These are phyloP conservation scores for Mycena belliarum DNA, from an alignment of 768 basidiomycete genomes.

Conservation along the genomic window DNA sequence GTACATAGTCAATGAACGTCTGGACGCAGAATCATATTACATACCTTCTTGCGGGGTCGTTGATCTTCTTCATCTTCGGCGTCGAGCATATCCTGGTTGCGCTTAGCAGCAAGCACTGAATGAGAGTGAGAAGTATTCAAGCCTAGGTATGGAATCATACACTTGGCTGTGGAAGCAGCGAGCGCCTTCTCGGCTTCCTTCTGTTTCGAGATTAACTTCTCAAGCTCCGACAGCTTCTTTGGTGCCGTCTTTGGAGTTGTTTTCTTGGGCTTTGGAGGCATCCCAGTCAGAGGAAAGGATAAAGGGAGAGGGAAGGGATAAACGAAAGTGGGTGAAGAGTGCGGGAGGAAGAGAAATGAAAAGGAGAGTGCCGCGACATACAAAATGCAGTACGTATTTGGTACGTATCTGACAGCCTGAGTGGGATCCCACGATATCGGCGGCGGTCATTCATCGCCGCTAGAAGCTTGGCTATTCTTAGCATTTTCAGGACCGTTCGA, in stretches of 20 bases:
- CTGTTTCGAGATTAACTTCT: not conserved
- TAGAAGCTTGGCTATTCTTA: too few species aligned
- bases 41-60: not conserved
- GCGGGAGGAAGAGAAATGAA: not conserved
- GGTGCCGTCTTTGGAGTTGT: not conserved
- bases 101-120: not conserved
- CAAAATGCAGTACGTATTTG: too few species aligned
- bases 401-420: too few species aligned
- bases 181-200: not conserved
- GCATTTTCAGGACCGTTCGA: too few species aligned
- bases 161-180: not conserved
- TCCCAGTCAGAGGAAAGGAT: not conserved
- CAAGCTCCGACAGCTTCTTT: not conserved
- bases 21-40: not conserved
- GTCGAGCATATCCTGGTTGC: not conserved
- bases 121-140: not conserved
- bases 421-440: too few species aligned
- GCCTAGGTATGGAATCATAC: not conserved
- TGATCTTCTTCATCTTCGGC: not conserved
- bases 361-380: too few species aligned
- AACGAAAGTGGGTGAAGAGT: not conserved
- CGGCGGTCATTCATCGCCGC: too few species aligned
- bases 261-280: not conserved
- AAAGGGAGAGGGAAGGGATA: too few species aligned
- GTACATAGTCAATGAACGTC: too few species aligned